These are phyloP conservation scores for Kingdonia uniflora DNA, from an alignment of 164 flowering plant genomes.

Conservation along the genomic window DNA sequence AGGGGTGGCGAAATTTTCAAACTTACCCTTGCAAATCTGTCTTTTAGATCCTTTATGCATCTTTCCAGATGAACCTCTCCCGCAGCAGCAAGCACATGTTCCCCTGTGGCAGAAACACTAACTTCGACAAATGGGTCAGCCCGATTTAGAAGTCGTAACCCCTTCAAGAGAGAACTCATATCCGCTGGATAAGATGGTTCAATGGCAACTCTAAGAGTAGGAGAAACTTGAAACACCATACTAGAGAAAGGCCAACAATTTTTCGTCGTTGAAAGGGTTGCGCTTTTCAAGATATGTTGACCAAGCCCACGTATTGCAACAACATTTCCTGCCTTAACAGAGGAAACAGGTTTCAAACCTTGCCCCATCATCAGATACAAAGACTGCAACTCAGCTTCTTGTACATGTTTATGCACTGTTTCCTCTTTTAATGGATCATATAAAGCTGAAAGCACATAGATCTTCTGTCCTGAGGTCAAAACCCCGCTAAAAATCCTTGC, in stretches of 20 bases:
- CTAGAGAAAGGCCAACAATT: slow-evolving; percentile 96
- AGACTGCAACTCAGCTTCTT: slow-evolving; percentile 67
- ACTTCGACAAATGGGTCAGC: slow-evolving; percentile 97
- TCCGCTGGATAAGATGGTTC: slow-evolving; percentile 88
- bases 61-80: slow-evolving; percentile 95
- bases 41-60: slow-evolving; percentile 82
- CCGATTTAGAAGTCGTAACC: slow-evolving; percentile 67
- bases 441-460: slow-evolving; percentile 78
- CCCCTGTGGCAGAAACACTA: slow-evolving; percentile 80
- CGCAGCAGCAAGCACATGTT: slow-evolving; percentile 91
- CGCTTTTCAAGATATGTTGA: slow-evolving; percentile 73
- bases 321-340: slow-evolving; percentile 71
- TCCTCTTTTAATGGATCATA: slow-evolving; percentile 75
- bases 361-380: slow-evolving; percentile 95
- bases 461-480: slow-evolving; percentile 49
- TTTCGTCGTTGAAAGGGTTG: slow-evolving; percentile 75
- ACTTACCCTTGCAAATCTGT: slow-evolving; percentile 75
- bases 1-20: slow-evolving; percentile 87
- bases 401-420: slow-evolving; percentile 59
- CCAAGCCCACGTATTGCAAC: slow-evolving; percentile 88
- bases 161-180: slow-evolving; percentile 68
- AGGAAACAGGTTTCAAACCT: slow-evolving; percentile 58
- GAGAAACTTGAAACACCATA: slow-evolving; percentile 81
- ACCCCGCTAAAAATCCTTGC: slow-evolving; percentile 89
- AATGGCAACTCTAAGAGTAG: slow-evolving; percentile 74